Percentiles rank a stretch among this genome's conserved stretches.
Conservation (phyloP, 176 grass and related monocot genomes). For the Bolboschoenus planiculmis region DNA sequence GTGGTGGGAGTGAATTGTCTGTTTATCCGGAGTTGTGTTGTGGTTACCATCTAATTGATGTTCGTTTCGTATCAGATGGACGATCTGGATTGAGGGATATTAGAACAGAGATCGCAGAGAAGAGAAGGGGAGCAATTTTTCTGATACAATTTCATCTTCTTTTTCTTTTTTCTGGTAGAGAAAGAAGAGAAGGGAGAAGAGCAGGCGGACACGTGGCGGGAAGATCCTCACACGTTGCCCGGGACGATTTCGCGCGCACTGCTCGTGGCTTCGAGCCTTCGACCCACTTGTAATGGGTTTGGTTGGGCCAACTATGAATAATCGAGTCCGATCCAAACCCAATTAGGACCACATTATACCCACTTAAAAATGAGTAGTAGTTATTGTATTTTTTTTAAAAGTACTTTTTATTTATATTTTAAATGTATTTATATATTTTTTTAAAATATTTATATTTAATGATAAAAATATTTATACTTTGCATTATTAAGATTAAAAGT, state of each 20-base stretch:
- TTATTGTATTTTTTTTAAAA: too few species aligned
- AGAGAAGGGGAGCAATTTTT: neutral
- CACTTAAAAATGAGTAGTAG: too few species aligned
- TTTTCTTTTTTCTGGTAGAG: slow-evolving; percentile 44
- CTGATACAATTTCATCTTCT: neutral
- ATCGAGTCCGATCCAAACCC: neutral
- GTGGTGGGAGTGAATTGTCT: slow-evolving; percentile 32
- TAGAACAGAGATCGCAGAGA: neutral
- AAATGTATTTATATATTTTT: too few species aligned
- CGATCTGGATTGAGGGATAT: neutral
- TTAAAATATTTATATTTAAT: too few species aligned
- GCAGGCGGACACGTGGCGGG: slow-evolving; percentile 35
- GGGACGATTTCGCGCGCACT: slow-evolving; percentile 24
- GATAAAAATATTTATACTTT: too few species aligned
- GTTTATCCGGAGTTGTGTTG: slow-evolving; percentile 22
- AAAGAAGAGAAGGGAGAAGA: slow-evolving; percentile 17
- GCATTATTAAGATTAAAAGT: too few species aligned
- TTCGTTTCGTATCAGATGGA: neutral
- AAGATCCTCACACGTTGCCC: slow-evolving; percentile 28
- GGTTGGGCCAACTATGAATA: neutral
- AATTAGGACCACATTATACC: too few species aligned
- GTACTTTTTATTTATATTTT: too few species aligned
- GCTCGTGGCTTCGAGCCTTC: neutral
- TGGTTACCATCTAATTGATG: neutral
- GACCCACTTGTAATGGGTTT: neutral